phyloP scores from a whole-genome alignment of 2,329 filamentous ascomycete species.

The Phaeosphaeriaceae sp. region DNA sequence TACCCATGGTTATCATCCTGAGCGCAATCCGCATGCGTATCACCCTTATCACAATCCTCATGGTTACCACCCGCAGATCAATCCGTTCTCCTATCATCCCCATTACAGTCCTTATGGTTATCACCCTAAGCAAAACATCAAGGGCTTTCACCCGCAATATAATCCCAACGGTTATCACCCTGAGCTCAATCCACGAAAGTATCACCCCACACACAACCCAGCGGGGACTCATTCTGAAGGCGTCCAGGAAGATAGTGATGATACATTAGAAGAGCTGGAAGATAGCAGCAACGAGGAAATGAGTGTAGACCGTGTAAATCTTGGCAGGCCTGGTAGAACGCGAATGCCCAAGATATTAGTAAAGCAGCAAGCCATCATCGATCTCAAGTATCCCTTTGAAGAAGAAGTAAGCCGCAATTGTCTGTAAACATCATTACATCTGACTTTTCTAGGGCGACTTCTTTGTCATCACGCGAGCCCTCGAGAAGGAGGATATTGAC shows the following conservation, averaged over 20 bases:
- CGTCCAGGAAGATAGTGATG: no score
- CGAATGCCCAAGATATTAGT: conserved; percentile 84
- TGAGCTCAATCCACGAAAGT: background rate
- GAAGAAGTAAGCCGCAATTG: conserved; percentile 72
- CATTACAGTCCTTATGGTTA: background rate
- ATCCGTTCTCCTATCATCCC: background rate
- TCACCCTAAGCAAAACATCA: background rate
- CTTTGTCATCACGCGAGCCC: conserved; percentile 81
- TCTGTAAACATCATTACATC: conserved; percentile 12
- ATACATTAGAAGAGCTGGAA: no score
- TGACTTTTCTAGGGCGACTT: conserved; percentile 71
- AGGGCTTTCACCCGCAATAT: background rate
- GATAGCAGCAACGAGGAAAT: no score
- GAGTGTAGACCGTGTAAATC: no score
- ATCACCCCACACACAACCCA: background rate
- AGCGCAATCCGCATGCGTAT: background rate
- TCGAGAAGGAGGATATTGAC: conserved; percentile 91
- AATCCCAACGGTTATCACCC: background rate
- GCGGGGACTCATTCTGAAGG: no score
- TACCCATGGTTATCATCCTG: background rate
- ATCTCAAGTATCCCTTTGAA: conserved; percentile 84
- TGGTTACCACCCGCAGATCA: background rate
- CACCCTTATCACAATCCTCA: background rate
- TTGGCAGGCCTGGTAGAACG: conserved; percentile 80
- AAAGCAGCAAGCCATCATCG: conserved; percentile 79